phyloP scores from a whole-genome alignment of 768 basidiomycete species.

The Boletales sp. region DNA sequence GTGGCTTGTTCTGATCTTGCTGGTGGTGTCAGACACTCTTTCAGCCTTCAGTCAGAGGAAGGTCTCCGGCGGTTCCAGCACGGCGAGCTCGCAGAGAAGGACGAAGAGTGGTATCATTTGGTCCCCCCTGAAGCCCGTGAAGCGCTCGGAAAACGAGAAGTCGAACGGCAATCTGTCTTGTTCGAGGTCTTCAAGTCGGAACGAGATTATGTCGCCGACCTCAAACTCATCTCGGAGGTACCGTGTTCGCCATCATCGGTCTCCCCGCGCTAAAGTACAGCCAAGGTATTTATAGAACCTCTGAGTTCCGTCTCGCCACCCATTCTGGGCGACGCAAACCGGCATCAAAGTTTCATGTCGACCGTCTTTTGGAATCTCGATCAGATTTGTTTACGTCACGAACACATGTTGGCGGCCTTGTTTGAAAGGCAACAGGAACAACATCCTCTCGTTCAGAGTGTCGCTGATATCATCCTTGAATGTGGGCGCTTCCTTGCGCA shows the following conservation, averaged over 20 bases:
- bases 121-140: conserved; percentile 71
- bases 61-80: conserved; percentile 64
- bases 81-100: conserved; percentile 58
- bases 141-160: conserved; percentile 70
- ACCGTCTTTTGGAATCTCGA: conserved; percentile 85
- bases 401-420: conserved; percentile 66
- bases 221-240: conserved; percentile 69
- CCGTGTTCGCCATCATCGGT: not conserved
- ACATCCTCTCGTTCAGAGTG: conserved; percentile 75
- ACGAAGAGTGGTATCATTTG: conserved; percentile 81
- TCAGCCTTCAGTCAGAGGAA: conserved; percentile 61
- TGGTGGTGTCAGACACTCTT: conserved; percentile 9
- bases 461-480: conserved; percentile 84
- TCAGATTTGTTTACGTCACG: conserved; percentile 63
- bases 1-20: conserved; percentile 15
- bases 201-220: conserved; percentile 80
- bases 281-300: conserved; percentile 69
- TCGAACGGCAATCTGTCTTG: conserved; percentile 80
- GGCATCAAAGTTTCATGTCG: conserved; percentile 61
- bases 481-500: conserved; percentile 39
- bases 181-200: conserved; percentile 92
- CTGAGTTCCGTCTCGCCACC: conserved; percentile 60
- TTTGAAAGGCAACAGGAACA: conserved; percentile 80
- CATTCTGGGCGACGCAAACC: conserved; percentile 50
- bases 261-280: conserved; percentile 1